phyloP scores from a whole-genome alignment of 2,329 filamentous ascomycete species.

The Fusarium sacchari region DNA sequence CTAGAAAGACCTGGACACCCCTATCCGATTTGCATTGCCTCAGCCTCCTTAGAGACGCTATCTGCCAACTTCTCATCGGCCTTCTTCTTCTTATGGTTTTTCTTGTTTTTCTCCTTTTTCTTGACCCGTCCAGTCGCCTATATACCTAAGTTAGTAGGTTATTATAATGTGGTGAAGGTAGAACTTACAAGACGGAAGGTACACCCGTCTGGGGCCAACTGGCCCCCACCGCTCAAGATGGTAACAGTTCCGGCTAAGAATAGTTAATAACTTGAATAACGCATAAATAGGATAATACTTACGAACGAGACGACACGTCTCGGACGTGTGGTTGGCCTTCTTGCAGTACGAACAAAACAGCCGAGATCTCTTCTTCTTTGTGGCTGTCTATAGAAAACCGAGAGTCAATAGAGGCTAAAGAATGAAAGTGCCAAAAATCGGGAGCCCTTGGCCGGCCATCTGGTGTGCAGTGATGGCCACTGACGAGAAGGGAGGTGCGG shows the following conservation, averaged over 20 bases:
- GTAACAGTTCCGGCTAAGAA: fast-evolving
- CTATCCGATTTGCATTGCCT: not conserved
- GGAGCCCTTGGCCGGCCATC: no score
- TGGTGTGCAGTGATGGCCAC: no score
- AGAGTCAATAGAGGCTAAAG: not conserved
- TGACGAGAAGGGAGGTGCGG: no score
- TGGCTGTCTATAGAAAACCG: not conserved
- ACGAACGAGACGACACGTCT: fast-evolving
- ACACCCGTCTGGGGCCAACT: not conserved
- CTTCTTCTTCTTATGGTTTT: not conserved
- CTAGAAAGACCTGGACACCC: no score
- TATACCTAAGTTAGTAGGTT: not conserved
- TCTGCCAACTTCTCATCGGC: not conserved
- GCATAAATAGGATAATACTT: not conserved
- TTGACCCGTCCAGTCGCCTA: not conserved
- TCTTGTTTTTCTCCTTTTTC: not conserved
- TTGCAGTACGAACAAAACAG: fast-evolving
- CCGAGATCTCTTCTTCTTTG: fast-evolving
- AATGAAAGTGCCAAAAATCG: no score
- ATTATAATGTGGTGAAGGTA: not conserved
- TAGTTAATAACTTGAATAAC: not conserved
- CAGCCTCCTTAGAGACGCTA: not conserved
- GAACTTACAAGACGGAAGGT: not conserved
- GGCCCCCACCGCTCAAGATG: fast-evolving
- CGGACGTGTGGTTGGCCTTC: fast-evolving